Conservation (phyloP, 805 yeast genomes). For the Citeromyces matritensis region DNA sequence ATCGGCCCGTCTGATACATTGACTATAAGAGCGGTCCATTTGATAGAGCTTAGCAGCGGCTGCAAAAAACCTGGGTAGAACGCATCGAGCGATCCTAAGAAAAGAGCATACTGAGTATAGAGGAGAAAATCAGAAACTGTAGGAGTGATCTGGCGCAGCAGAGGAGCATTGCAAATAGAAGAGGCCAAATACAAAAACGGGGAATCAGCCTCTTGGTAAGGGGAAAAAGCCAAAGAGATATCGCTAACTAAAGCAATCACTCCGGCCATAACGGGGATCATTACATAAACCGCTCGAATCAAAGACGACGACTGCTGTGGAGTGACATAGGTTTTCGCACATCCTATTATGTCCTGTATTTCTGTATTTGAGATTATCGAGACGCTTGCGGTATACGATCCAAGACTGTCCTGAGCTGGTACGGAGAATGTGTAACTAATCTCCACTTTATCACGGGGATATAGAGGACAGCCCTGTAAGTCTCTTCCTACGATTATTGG, state of each 20-base stretch:
- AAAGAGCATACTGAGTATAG: slow-evolving; percentile 45
- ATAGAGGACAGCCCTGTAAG: slow-evolving; percentile 14
- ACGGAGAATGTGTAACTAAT: slow-evolving; percentile 10
- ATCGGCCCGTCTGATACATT: slow-evolving; percentile 1
- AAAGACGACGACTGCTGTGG: slow-evolving; percentile 26
- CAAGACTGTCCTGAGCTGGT: slow-evolving; percentile 17
- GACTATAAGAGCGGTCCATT: slow-evolving; percentile 42
- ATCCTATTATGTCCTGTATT: slow-evolving; percentile 23
- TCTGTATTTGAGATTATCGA: slow-evolving; percentile 23
- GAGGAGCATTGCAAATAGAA: slow-evolving; percentile 40
- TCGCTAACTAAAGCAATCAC: slow-evolving; percentile 18
- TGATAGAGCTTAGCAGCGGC: slow-evolving; percentile 30
- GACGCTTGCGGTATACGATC: slow-evolving; percentile 27
- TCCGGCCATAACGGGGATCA: slow-evolving; percentile 23
- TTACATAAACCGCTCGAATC: slow-evolving; percentile 19
- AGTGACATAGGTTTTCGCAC: slow-evolving; percentile 30
- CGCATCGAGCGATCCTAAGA: slow-evolving; percentile 37
- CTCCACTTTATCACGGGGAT: slow-evolving; percentile 9
- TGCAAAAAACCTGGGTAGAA: slow-evolving; percentile 50
- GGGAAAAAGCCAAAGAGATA: slow-evolving; percentile 26
- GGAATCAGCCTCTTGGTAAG: slow-evolving; percentile 42
- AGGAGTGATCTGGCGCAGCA: slow-evolving; percentile 42
- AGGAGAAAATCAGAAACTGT: slow-evolving; percentile 28
- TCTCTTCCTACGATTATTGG: not conserved
- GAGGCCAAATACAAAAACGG: slow-evolving; percentile 37